Base-by-base conservation (phyloP, 2,329 filamentous ascomycete species). In the Orbilia quercus region DNA sequence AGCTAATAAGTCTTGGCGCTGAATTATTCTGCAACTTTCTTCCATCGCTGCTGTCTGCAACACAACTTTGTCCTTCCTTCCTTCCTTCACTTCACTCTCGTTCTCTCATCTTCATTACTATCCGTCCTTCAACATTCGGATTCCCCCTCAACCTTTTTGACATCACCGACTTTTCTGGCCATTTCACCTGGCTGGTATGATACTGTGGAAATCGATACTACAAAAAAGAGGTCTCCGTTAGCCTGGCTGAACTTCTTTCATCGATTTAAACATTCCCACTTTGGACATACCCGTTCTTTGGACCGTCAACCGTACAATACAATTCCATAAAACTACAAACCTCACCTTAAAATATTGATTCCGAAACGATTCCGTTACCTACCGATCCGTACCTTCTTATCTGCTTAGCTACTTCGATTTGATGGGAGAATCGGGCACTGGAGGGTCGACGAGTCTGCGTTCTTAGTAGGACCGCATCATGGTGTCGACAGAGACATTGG, bases 31-130 rank as follows among this genome's bases (percentile, higher is more conserved):
- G 47, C 50, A 31, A 34, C 28, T 64, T 72, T 73, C 44, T 60
- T 31, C 36, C 69, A 73, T 73, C 69, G 69, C 69, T 51, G 42
- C 54, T 25, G 16, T 47, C 55, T 7, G 60, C 69, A 73, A 73
- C 69, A 73, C 69, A 66, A 60, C 60, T 60, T 54, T 45, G 53
- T 59, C 63, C 53, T 67, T 59, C 63, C 53, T 67, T 51, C 54
- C 54, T 48, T 59, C 53, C 31, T 69, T 69, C 55, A 54, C 48
- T 69, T 62, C 55, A 54, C 64, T 60, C 31, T 57, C 31, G 22
- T 28, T 12, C 20, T 40, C 20, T 22, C 23, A 14, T 57, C 38
- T 57, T 50, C 58, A 42, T 11, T 47, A 38, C 16, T 40, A 28
- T 36, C 62, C 31, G 9, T 28, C 28, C 11, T 36, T 14, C 25